Conservation (phyloP, 805 yeast species). For the Ascoidea tarda region DNA sequence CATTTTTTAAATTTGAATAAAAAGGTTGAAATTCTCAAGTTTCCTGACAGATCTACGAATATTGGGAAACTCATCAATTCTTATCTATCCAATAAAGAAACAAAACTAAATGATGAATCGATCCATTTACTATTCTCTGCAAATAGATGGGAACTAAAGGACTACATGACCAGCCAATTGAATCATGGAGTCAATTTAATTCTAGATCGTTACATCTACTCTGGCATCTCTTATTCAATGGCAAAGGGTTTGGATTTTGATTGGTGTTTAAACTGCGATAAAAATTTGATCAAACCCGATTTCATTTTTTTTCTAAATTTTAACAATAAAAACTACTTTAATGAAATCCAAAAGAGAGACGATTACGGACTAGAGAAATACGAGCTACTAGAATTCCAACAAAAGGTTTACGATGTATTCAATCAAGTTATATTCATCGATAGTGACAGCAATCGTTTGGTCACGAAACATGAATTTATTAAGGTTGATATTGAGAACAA, state of each 20-base stretch:
- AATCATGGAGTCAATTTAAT: constrained; percentile 44
- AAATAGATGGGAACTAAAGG: constrained; percentile 79
- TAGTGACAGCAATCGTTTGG: too few relatives aligned
- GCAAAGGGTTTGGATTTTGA: constrained; percentile 63
- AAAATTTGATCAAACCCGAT: constrained; percentile 82
- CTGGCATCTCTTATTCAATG: constrained; percentile 85
- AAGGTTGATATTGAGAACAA: constrained; percentile 16
- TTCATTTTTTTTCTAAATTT: constrained; percentile 63
- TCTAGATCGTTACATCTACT: constrained; percentile 79
- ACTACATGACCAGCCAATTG: constrained; percentile 29
- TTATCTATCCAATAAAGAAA: constrained; percentile 39
- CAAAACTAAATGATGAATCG: constrained; percentile 56
- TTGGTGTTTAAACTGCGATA: constrained; percentile 79
- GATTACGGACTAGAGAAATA: constrained; percentile 95
- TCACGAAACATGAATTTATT: constrained; percentile 37
- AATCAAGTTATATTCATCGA: not conserved
- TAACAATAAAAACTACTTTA: constrained; percentile 24
- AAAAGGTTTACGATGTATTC: constrained; percentile 33
- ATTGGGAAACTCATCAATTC: constrained; percentile 69
- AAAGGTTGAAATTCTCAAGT: constrained; percentile 43
- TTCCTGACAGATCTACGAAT: constrained; percentile 72
- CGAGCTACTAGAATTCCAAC: constrained; percentile 64
- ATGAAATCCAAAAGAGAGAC: constrained; percentile 32
- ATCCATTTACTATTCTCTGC: constrained; percentile 85
- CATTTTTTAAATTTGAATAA: constrained; percentile 17